phyloP scores from a whole-genome alignment of 106 monocot species.

The Allium sativum region DNA sequence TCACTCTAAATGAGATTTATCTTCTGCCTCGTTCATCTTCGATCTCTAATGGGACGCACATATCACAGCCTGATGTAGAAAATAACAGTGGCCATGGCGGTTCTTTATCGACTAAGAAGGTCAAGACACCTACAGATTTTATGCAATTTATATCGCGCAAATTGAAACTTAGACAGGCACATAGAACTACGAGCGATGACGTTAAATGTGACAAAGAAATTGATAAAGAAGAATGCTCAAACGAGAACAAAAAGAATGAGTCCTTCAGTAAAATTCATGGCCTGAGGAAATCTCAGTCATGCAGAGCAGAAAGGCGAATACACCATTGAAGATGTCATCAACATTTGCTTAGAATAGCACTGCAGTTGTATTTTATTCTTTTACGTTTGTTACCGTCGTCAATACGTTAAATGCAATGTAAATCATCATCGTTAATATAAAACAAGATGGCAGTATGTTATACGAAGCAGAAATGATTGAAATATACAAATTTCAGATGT shows the following conservation, averaged over 20 bases:
- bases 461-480: too few relatives aligned
- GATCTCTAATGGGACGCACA: constrained; percentile 58
- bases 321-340: too few relatives aligned
- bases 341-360: too few relatives aligned
- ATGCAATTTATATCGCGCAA: constrained; percentile 48
- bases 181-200: neutral
- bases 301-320: constrained; percentile 1
- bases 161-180: neutral
- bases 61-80: constrained; percentile 14
- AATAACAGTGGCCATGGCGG: constrained; percentile 1
- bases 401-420: too few relatives aligned
- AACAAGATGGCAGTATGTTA: too few relatives aligned
- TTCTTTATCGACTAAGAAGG: constrained; percentile 10
- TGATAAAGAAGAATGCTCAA: neutral
- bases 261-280: neutral
- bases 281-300: neutral
- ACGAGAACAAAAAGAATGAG: neutral
- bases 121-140: constrained; percentile 16
- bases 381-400: too few relatives aligned
- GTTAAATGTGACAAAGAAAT: neutral
- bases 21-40: constrained; percentile 59
- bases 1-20: constrained; percentile 43
- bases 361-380: too few relatives aligned
- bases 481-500: too few relatives aligned
- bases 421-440: too few relatives aligned